A percentile compares a stretch with the other conserved stretches of the same genome.
These are phyloP conservation scores for Zygoascus tannicola DNA, from an alignment of 805 yeast genomes.

Conservation along the genomic window DNA sequence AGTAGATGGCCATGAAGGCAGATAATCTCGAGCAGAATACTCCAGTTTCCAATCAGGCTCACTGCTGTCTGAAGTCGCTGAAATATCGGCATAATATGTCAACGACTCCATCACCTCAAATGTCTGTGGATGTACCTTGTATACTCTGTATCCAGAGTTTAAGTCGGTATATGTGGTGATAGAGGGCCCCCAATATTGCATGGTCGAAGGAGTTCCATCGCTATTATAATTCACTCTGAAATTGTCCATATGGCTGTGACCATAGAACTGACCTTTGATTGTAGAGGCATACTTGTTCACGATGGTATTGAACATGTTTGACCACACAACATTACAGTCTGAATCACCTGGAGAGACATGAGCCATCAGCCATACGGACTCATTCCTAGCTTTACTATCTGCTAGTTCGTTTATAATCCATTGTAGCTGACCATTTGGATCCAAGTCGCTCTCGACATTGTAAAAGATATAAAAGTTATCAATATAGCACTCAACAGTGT, in stretches of 20 bases:
- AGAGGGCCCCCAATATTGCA: neutral
- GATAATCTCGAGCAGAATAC: conserved; percentile 1
- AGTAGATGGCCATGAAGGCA: conserved; percentile 2
- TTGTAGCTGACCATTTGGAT: conserved; percentile 3
- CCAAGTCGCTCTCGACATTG: neutral
- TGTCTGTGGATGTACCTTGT: conserved; percentile 1
- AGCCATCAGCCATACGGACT: conserved; percentile 2
- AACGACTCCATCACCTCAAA: conserved; percentile 3
- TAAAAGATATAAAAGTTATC: conserved; percentile 1
- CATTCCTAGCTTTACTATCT: neutral
- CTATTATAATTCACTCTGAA: neutral
- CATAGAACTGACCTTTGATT: conserved; percentile 2
- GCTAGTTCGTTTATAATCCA: conserved; percentile 2
- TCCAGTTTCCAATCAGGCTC: neutral
- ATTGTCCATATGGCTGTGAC: conserved; percentile 1
- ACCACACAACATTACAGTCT: neutral
- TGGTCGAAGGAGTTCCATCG: neutral
- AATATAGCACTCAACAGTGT: conserved; percentile 4
- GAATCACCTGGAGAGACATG: conserved; percentile 1
- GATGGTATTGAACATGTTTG: conserved; percentile 1
- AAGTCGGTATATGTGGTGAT: conserved; percentile 1
- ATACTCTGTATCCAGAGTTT: conserved; percentile 1
- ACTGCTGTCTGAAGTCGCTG: neutral
- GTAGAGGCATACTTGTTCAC: conserved; percentile 1
- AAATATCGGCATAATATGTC: conserved; percentile 1